Percentiles rank a stretch among this genome's conserved stretches.
These are phyloP conservation scores for Barnettozyma hawaiiensis DNA, from an alignment of 1,139 yeast genomes.

Conservation along the genomic window DNA sequence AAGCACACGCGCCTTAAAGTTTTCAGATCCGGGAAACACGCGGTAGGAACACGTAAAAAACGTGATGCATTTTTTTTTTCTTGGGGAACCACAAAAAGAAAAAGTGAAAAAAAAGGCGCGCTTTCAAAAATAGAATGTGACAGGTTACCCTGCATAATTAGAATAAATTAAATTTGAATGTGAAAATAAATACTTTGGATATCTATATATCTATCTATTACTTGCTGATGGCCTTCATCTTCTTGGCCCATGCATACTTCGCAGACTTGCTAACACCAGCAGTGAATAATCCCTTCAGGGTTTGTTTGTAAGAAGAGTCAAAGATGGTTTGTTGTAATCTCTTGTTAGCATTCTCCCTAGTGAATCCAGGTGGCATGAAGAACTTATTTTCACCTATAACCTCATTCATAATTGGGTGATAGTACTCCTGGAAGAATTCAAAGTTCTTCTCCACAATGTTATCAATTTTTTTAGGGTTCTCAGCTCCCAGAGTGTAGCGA, in stretches of 20 bases:
- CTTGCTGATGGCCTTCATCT: constrained; percentile 30
- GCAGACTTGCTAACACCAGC: constrained; percentile 76
- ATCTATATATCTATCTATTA: background rate
- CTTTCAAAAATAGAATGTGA: too few species aligned
- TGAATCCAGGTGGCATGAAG: constrained; percentile 34
- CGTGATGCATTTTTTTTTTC: too few species aligned
- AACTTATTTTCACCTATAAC: constrained; percentile 31
- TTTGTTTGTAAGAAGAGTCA: constrained; percentile 67
- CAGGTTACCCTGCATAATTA: too few species aligned
- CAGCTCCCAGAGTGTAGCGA: constrained; percentile 82
- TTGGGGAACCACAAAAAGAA: too few species aligned
- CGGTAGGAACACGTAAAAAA: too few species aligned
- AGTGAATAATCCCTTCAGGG: constrained; percentile 75
- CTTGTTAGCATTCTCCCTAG: constrained; percentile 30
- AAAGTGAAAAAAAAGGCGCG: too few species aligned
- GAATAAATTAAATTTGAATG: too few species aligned
- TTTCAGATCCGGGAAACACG: too few species aligned
- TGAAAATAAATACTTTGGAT: background rate
- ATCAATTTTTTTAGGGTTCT: constrained; percentile 80
- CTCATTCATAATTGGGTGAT: constrained; percentile 57
- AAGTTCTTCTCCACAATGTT: constrained; percentile 83
- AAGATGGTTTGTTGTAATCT: constrained; percentile 57
- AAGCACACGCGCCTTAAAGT: too few species aligned
- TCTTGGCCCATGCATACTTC: constrained; percentile 76
- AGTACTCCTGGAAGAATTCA: constrained; percentile 59